These are phyloP conservation scores for Hemileccinum impolitum DNA, from an alignment of 768 basidiomycete species.

Conservation along the genomic window DNA sequence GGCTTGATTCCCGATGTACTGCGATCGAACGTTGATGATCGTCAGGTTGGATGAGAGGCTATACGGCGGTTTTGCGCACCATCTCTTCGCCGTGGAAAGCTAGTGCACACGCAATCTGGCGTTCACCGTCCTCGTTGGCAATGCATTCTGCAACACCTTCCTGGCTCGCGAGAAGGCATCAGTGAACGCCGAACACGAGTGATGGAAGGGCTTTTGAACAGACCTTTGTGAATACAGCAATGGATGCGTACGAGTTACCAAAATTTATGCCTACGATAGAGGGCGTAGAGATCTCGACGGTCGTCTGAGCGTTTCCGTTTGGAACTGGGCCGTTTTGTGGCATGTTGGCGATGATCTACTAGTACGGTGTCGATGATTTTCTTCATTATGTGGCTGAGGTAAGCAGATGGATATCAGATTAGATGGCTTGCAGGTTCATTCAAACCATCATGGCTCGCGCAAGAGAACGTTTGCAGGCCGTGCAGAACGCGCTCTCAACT, in stretches of 20 bases:
- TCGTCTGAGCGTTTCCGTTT: slow-evolving; percentile 51
- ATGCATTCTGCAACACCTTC: slow-evolving; percentile 93
- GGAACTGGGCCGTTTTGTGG: slow-evolving; percentile 39
- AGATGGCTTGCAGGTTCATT: neutral
- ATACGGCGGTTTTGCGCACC: slow-evolving; percentile 44
- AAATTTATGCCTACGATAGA: slow-evolving; percentile 93
- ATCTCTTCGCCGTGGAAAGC: slow-evolving; percentile 90
- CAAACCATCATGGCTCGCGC: slow-evolving; percentile 4
- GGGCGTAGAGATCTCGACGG: slow-evolving; percentile 37
- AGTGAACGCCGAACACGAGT: neutral
- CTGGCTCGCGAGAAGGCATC: slow-evolving; percentile 35
- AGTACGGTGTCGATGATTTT: neutral
- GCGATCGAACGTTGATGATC: slow-evolving; percentile 14
- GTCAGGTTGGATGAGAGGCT: slow-evolving; percentile 2
- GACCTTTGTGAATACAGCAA: slow-evolving; percentile 94
- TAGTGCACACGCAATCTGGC: slow-evolving; percentile 94
- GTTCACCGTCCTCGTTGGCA: slow-evolving; percentile 97
- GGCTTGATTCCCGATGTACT: slow-evolving; percentile 97
- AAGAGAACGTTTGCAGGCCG: slow-evolving; percentile 4
- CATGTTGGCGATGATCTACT: slow-evolving; percentile 28
- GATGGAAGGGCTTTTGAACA: slow-evolving; percentile 14
- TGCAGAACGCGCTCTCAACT: slow-evolving; percentile 12
- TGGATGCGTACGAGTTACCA: slow-evolving; percentile 92
- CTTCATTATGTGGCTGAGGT: slow-evolving; percentile 8
- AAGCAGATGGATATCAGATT: slow-evolving; percentile 11